Base-by-base conservation (phyloP, 768 basidiomycete species). In the Tephrocybe rancida region DNA sequence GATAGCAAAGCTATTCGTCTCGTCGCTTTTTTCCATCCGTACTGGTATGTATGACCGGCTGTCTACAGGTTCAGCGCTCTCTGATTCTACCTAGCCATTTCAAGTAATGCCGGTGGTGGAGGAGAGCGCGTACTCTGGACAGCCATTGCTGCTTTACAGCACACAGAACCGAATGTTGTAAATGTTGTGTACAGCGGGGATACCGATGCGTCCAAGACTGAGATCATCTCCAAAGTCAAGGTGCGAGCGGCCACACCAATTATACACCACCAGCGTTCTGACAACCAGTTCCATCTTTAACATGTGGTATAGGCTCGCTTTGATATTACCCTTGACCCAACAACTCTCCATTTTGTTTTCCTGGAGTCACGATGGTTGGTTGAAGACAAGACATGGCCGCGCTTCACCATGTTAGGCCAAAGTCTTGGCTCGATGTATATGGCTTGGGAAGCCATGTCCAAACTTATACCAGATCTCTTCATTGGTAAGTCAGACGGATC, bases 61-160 rank as follows among this genome's bases (percentile, higher is more conserved):
- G 37, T 32, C 32, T 54, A 45, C 19, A 49, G 27, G 21, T 50
- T 35, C 48, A 56, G 25, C 38, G 34, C 53, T 54, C 52, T 59
- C 69, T 78, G 66, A 75, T 73, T 70, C 64, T 66, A 69, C 67
- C 58, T 45, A 88, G 54, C 57, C 62, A 51, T 45, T 19, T 27
- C 19, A 57, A 81, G 96, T 65, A 97, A 98, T 78, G 95, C 95
- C 32, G 95, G 96, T 0, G 96, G 96, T 10, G 97, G 96, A 24
- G 96, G 97, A 1, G 96, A 98, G 70, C 84, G 95, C 1, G 97
- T 99, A 1, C 73, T 99, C 0, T 98, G 95, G 95, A 87, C 90
- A 0, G 95, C 94, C 1, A 80, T 98, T 27, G 80, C 86, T 0
- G 80, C 84, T 55, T 73, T 91, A 48, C 95, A 97, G 63, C 78